Evolutionary conservation across 805 yeast species (phyloP).

Genomic region (Wickerhamiella domercqiae): DNA sequence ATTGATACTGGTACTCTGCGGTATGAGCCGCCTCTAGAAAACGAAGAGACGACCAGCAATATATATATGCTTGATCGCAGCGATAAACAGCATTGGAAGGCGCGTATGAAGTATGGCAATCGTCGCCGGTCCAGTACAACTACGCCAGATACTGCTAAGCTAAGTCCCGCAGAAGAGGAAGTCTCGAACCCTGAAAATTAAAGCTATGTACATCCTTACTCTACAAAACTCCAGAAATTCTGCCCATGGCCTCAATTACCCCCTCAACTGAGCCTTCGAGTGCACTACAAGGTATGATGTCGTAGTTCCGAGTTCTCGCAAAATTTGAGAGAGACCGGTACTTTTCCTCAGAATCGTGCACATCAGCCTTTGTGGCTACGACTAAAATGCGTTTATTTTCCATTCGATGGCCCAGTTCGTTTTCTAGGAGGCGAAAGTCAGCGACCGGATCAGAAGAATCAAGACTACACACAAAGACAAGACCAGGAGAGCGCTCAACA

Average conservation of each 20-base stretch:
- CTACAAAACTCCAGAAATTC: slow-evolving; percentile 9
- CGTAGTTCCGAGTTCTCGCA: slow-evolving; percentile 33
- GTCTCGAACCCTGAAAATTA: too few species aligned
- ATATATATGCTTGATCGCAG: neutral
- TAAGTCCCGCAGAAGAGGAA: too few species aligned
- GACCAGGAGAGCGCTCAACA: slow-evolving; percentile 78
- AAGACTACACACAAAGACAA: slow-evolving; percentile 72
- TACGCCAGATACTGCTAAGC: neutral
- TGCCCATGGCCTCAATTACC: slow-evolving; percentile 56
- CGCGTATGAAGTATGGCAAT: neutral
- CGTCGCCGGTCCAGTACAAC: neutral
- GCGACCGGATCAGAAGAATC: slow-evolving; percentile 49
- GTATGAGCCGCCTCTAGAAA: slow-evolving; percentile 14
- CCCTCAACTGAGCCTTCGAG: slow-evolving; percentile 55
- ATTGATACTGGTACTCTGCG: slow-evolving; percentile 9
- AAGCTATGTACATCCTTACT: neutral
- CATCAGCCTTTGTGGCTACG: slow-evolving; percentile 90
- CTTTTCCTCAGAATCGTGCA: slow-evolving; percentile 36
- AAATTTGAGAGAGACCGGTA: slow-evolving; percentile 29
- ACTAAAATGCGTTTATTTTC: slow-evolving; percentile 49
- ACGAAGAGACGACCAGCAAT: slow-evolving; percentile 18
- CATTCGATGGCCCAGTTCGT: slow-evolving; percentile 60
- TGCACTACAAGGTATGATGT: slow-evolving; percentile 75
- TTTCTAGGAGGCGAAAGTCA: slow-evolving; percentile 47
- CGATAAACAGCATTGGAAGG: neutral